Percentiles rank a stretch among this genome's conserved stretches.
phyloP scores from a whole-genome alignment of 306 rosid genomes.

The Lablab purpureus region DNA sequence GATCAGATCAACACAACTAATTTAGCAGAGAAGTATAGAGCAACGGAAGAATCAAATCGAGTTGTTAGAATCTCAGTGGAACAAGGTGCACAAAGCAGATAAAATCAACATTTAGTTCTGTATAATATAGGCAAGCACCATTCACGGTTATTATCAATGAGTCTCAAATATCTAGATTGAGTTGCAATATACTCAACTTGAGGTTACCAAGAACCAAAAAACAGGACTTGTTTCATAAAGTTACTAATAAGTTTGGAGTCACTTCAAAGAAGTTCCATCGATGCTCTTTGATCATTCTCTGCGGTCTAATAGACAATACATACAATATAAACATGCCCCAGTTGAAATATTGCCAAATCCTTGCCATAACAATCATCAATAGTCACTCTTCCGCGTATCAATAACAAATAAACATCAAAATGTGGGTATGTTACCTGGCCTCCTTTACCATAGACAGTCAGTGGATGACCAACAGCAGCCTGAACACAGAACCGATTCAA shows the following conservation, averaged over 20 bases:
- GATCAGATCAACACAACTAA: conserved; percentile 1
- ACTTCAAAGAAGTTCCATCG: not conserved
- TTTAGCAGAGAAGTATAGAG: conserved; percentile 16
- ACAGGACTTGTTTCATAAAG: not conserved
- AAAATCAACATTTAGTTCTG: conserved; percentile 11
- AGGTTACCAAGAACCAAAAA: not conserved
- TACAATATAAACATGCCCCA: conserved; percentile 3
- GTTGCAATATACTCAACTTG: not conserved
- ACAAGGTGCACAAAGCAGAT: conserved; percentile 7
- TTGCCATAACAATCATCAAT: conserved; percentile 21
- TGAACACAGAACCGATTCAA: conserved; percentile 95
- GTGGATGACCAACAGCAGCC: conserved; percentile 98
- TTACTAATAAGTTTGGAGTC: not conserved
- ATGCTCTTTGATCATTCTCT: not conserved
- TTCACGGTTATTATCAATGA: conserved; percentile 1
- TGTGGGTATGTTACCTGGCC: conserved; percentile 79
- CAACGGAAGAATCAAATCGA: not conserved
- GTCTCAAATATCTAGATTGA: not conserved
- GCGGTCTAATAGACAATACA: conserved; percentile 4
- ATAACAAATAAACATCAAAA: conserved; percentile 15
- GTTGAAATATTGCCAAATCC: conserved; percentile 2
- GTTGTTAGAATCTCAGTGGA: not conserved
- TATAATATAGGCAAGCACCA: not conserved
- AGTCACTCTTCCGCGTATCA: conserved; percentile 27
- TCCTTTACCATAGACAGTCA: conserved; percentile 97